Evolutionary conservation across 768 basidiomycete species (phyloP), one percentile per base, ranked within the genome.

Genomic region (Saitozyma sp.): DNA sequence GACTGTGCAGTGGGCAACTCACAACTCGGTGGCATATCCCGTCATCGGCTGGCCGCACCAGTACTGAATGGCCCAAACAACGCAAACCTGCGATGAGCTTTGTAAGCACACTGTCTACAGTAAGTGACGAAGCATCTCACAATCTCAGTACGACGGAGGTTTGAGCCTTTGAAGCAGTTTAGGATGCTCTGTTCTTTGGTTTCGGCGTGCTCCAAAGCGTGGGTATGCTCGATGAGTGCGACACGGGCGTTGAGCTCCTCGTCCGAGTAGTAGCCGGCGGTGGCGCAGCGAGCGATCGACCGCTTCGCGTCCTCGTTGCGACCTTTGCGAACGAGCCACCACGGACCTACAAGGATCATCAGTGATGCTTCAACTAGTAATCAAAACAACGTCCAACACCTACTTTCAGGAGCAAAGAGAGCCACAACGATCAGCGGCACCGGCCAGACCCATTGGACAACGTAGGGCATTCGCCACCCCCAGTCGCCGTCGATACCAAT

Each of bases 211-310:
- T 81, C 81, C n/a, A 80, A 20, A 58, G 73, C 74, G 62, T 71
- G 78, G 39, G 80, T 79, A 66, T 80, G 78, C 8, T 69, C 53
- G 70, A 79, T 79, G 70, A 80, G 71, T 16, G 77, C 77, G 8
- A 80, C 72, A 4, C 62, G 65, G 13, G 68, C 56, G 46, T 75
- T 70, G 50, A 70, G 66, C 17, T 81, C 76, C 19, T 63, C 41
- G 40, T 64, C 64, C 49, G 54, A 59, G 39, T 64, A 66, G 57
- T 68, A 56, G n/a, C 52, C 41, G 7, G 68, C 63, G 38, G 56
- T 58, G 50, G 61, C 62, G 13, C 61, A 53, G 6, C 63, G 59
- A 14, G 10, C 16, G 41, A 73, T 13, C 13, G 65, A 53, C 13
- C 49, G 17, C 29, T 61, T 38, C 19, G 73, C 73, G 5, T 74